Evolutionary conservation across 345 rosid genomes (phyloP).

Genomic region (Dipteronia sinensis): DNA sequence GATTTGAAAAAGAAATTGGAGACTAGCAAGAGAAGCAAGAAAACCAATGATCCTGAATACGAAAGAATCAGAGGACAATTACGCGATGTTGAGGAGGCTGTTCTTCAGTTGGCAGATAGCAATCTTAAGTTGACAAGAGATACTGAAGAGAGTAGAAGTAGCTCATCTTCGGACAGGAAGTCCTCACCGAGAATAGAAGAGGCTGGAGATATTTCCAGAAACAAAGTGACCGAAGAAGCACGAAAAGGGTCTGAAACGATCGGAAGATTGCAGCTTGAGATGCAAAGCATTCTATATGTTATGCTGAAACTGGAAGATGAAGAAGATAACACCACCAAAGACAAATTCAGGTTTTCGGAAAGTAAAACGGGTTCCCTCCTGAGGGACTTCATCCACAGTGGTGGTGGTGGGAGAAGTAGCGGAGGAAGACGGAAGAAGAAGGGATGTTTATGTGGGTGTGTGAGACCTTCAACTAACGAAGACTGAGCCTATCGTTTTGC

Average conservation of each 20-base stretch:
- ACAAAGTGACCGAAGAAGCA: constrained; percentile 57
- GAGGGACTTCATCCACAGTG: constrained; percentile 65
- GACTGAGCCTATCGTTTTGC: constrained; percentile 33
- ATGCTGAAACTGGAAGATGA: constrained; percentile 76
- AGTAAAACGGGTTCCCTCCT: constrained; percentile 55
- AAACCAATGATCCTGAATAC: constrained; percentile 54
- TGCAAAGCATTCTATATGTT: constrained; percentile 67
- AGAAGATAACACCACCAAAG: constrained; percentile 55
- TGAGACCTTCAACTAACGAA: constrained; percentile 54
- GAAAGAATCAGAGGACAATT: constrained; percentile 60
- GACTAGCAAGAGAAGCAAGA: constrained; percentile 55
- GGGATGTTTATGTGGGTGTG: constrained; percentile 70
- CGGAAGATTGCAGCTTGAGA: constrained; percentile 67
- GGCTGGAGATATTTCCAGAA: constrained; percentile 37
- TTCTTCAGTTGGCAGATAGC: constrained; percentile 51
- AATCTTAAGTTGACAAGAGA: constrained; percentile 55
- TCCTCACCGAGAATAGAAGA: constrained; percentile 34
- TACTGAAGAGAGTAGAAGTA: constrained; percentile 44
- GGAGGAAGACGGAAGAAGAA: constrained; percentile 60
- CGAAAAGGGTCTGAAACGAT: constrained; percentile 73
- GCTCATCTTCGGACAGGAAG: constrained; percentile 18
- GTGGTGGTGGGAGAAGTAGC: constrained; percentile 51
- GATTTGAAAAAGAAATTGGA: constrained; percentile 72
- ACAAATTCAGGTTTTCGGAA: constrained; percentile 46
- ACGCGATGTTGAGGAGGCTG: constrained; percentile 66